Percentiles rank a stretch among this genome's conserved stretches.
These are phyloP conservation scores for Moelleriella libera DNA, from an alignment of 2,329 filamentous ascomycete species.

Conservation along the genomic window DNA sequence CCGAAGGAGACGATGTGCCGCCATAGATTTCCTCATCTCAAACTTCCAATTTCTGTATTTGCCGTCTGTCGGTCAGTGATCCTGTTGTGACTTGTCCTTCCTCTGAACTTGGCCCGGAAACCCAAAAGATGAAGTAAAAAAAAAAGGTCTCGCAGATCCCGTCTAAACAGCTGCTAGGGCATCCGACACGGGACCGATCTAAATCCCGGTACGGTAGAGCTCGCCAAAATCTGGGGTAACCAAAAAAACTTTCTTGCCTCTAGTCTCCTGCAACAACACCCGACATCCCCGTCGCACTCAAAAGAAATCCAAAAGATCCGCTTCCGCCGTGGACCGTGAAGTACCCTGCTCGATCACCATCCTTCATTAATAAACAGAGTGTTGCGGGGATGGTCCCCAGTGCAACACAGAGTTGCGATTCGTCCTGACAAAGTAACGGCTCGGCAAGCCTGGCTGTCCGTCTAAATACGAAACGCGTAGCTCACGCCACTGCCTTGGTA, in stretches of 20 bases:
- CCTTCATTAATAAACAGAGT: neutral
- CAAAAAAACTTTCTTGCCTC: too few species aligned
- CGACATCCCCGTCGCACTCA: neutral
- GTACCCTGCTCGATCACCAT: neutral
- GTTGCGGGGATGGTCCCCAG: neutral
- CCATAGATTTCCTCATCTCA: too few species aligned
- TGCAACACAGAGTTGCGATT: neutral
- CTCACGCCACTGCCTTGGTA: neutral
- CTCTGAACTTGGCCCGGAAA: too few species aligned
- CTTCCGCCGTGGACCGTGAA: too few species aligned
- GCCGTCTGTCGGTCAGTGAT: too few species aligned
- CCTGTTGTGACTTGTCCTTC: too few species aligned
- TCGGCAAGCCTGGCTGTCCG: slow-evolving; percentile 3
- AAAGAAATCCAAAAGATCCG: neutral
- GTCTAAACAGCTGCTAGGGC: neutral
- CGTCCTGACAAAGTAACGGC: neutral
- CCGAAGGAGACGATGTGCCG: too few species aligned
- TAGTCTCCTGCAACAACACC: neutral
- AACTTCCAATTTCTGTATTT: too few species aligned
- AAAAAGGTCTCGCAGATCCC: neutral
- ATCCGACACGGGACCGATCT: neutral
- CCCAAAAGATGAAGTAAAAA: too few species aligned
- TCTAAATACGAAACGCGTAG: neutral
- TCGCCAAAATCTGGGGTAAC: neutral
- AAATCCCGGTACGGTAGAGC: too few species aligned